These are phyloP conservation scores for Fusarium decemcellulare DNA, from an alignment of 2,329 filamentous ascomycete genomes.

Conservation along the genomic window DNA sequence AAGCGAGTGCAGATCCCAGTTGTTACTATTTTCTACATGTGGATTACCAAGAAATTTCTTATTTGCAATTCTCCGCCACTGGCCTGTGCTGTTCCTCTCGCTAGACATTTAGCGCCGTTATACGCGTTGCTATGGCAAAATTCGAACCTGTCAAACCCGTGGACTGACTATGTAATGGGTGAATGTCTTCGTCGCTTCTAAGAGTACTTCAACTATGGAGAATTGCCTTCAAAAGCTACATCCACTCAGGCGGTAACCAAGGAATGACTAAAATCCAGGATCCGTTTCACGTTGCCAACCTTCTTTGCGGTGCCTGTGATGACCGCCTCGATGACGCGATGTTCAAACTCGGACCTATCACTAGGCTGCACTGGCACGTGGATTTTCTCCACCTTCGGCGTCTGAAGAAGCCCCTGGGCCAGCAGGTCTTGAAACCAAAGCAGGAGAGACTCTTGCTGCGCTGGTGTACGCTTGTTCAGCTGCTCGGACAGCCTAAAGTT, in stretches of 20 bases:
- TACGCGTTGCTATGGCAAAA: no score
- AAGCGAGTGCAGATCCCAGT: background rate
- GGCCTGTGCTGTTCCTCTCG: no score
- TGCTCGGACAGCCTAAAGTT: slow-evolving; percentile 24
- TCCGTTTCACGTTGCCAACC: slow-evolving; percentile 12
- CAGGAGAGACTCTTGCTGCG: slow-evolving; percentile 16
- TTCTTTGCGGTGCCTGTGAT: background rate
- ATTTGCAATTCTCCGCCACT: no score
- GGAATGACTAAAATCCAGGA: slow-evolving; percentile 10
- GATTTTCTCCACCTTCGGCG: slow-evolving; percentile 1
- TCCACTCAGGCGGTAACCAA: background rate
- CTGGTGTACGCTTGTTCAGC: background rate
- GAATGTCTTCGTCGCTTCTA: no score
- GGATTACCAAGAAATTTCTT: no score
- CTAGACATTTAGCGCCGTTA: no score
- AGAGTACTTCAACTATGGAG: no score
- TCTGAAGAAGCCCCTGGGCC: background rate
- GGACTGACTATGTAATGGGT: no score
- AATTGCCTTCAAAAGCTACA: background rate
- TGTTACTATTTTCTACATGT: no score
- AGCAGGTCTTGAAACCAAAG: slow-evolving; percentile 19
- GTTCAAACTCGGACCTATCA: slow-evolving; percentile 4
- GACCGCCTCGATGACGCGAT: background rate
- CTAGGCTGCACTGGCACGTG: background rate
- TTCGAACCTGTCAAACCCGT: no score